Base-by-base conservation (phyloP, 495 filamentous ascomycete species). In the Penicillium macrosclerotiorum region DNA sequence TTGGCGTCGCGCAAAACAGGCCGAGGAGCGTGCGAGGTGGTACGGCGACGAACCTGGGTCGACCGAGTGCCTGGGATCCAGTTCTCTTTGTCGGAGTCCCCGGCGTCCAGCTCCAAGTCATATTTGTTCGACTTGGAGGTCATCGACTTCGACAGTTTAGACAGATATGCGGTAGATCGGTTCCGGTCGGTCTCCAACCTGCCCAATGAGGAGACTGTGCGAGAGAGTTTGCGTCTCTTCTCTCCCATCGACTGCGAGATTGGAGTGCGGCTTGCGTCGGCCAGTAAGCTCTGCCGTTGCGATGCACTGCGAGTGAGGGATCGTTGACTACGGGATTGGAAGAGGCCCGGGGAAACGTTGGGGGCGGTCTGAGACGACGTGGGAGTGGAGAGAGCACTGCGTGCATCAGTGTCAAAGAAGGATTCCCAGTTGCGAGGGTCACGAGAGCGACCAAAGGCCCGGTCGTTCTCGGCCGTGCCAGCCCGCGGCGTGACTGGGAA, bases 61-160 rank as follows among this genome's bases (percentile, higher is more conserved):
- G 51, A 52, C 27, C 71, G 64, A 5, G 74, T 80, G 16, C 71
- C 78, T 1, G 81, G 81, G 37, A 84, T 77, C 88, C 88, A 93
- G 61, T 96, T 96, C 68, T 96, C 91, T 62, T 96, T 96, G 57
- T 96, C 91, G 2, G 89, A 94, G 41, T 95, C 91, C 29, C 83
- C 75, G 46, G 54, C 48, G 67, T 83, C 50, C 61, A 65, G 35
- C 27, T 77, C 72, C 0, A 71, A 31, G n/a, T 64, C 67, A 32
- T 13, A 54, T 41, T 54, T 69, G 52, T 35, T 60, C 31, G 26
- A 23, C 36, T 64, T 61, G 33, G 60, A 43, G 37, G 54, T 48
- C 29, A 52, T 43, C 35, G 39, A 43, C 52, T 61, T 70, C 30
- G 53, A 66, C 29, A 50, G 37, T 25, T 64, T 68, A 24, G 45